Base-by-base conservation (phyloP, 352 stramenopile genomes). In the Globisporangium emineosum region DNA sequence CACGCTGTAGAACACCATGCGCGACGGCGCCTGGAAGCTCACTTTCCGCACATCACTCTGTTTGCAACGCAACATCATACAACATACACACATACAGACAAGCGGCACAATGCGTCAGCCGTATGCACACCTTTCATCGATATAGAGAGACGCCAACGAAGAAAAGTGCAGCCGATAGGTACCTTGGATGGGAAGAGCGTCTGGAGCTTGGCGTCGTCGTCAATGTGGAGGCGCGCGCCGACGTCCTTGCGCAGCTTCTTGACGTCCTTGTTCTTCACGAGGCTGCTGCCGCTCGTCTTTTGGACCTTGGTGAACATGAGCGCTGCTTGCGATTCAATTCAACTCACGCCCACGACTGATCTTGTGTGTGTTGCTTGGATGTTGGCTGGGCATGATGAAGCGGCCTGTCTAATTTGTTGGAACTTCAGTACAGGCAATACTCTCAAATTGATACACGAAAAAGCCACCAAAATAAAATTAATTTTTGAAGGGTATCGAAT, bases 181-280 rank as follows among this genome's bases (percentile, higher is more conserved):
- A 79, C 74, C 75, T 88, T 88, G 40, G 77, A 75, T 5, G 76
- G 57, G 10, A 86, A 60, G 42, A 91, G 67, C 52, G 66, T 32
- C 64, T 77, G 68, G 27, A 86, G 64, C 19, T 66, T 73, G 10
- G 57, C 40, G 17, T 82, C 81, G 35, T 89, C 77, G 2, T 73
- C 68, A 49, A 66, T 75, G 0, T 64, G 54, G 51, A 89, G 77
- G n/a, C 69, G 61, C 30, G 71, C 65, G 1, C 64, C 55, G 13
- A 89, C 68, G 50, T 93, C 82, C 45, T 81, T 78, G 47, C 83
- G 83, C 40, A 95, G 73, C 72, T 93, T 95, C 78, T 93, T 95
- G 66, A 77, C 77, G 65, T 95, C 86, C 68, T 95, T 95, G 65
- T 81, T 82, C 75, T 90, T 91, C 45, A 95, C 77, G 72, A 92